Base-by-base conservation (phyloP, 1,139 yeast genomes). In the Taphrina betulina region DNA sequence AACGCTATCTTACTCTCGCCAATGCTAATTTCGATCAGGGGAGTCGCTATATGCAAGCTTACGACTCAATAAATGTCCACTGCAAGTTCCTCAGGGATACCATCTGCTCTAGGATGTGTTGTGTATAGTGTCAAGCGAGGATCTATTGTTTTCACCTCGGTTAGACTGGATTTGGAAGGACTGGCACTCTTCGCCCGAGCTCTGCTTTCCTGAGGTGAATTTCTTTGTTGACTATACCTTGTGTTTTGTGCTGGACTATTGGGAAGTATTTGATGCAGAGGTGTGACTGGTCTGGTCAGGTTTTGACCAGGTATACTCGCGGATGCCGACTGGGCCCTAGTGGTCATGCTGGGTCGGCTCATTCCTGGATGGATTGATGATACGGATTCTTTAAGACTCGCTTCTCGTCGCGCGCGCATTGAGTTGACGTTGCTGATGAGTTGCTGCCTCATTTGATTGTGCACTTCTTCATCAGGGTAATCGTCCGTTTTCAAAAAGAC, bases 401-500 rank as follows among this genome's bases (percentile, higher is more conserved):
- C 48, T 22, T 43, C 48, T 17, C 48, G 12, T 12, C 26, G 24
- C 5, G 48, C 48, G 19, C 48, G 36, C 48, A 43, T 43, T 8
- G 48, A 12, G 28, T 43, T 43, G 37, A 43, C 48, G 20, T 43
- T 43, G 20, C 29, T 23, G 16, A 43, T 43, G 37, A 43, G 14
- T 14, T 43, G 48, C 14, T 33, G 38, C 7, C 48, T 29, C 48
- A 43, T 43, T 37, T 43, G 48, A 20, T 20, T 23, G 19, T 43
- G 48, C 7, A 43, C 16, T 12, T 43, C 31, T 4, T 43, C 48
- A 20, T 43, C 48, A 5, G 48, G 48, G 16, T 19, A 19, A 31
- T 43, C 48, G 28, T 43, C 48, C 14, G 48, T 43, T 37, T 43
- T 43, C 28, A 43, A 37, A 20, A 43, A 43, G 38, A 43, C 48